phyloP scores from a whole-genome alignment of 1,284 basidiomycete genomes.

The Tylopilus sp. region DNA sequence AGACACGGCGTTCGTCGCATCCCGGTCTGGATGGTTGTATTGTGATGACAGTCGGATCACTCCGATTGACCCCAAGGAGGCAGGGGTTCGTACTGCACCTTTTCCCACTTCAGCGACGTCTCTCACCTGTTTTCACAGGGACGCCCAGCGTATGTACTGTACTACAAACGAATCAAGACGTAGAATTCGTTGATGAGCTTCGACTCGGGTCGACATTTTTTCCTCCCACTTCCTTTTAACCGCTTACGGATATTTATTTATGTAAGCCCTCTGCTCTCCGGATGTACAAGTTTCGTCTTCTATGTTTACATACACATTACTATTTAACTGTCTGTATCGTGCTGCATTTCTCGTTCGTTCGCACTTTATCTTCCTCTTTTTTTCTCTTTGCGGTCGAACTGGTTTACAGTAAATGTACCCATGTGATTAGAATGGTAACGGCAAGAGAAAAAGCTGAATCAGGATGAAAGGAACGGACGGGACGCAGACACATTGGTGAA shows the following conservation, averaged over 20 bases:
- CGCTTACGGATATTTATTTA: constrained; percentile 30
- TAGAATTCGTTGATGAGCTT: constrained; percentile 32
- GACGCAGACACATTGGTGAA: neutral
- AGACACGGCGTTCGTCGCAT: constrained; percentile 83
- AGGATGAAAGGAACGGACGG: neutral
- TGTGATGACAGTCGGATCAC: constrained; percentile 84
- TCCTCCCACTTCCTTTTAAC: neutral
- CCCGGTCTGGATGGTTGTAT: constrained; percentile 78
- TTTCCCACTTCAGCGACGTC: neutral
- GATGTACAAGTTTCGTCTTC: constrained; percentile 12
- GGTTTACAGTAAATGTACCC: constrained; percentile 33
- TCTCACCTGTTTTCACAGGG: constrained; percentile 47
- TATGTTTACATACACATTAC: constrained; percentile 5
- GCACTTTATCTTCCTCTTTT: neutral
- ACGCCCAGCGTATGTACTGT: constrained; percentile 84
- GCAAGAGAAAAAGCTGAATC: constrained; percentile 1
- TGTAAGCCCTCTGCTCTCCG: no score
- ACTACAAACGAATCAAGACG: constrained; percentile 70
- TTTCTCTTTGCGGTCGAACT: constrained; percentile 10
- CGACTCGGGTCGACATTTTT: constrained; percentile 1
- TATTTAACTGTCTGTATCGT: constrained; percentile 18
- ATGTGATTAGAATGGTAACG: constrained; percentile 24
- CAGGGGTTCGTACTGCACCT: constrained; percentile 65
- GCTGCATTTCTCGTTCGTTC: constrained; percentile 20
- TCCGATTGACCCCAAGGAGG: constrained; percentile 66